Evolutionary conservation across 805 yeast genomes (phyloP), one percentile per base, ranked within the genome.

Genomic region (Candida corydali): DNA sequence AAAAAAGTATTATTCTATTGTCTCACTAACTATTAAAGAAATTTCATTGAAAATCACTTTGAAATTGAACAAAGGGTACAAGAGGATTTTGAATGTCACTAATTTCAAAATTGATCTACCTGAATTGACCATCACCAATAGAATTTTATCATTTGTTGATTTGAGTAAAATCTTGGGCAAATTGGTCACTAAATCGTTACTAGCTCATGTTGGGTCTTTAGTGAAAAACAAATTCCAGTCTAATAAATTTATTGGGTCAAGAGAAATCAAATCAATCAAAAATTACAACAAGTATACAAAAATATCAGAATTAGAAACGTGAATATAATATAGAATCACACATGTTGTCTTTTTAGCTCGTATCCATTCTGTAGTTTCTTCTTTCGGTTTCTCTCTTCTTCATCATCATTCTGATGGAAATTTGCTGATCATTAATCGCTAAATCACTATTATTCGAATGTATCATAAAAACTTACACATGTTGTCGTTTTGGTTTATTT

Each of bases 1-100:
- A 0, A 75, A 85, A 18, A 76, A 75, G 39, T 86, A 76, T 52
- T 68, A 84, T 56, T 81, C 85, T 46, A 76, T 89, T 41, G 75
- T 78, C 17, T 62, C 74, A 11, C 68, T 91, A 43, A 64, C 61
- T 22, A 33, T 59, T 3, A 41, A 48, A 19, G 51, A 63, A 1
- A 48, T 60, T 16, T 46, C 57, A 6, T 41, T 68, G 17, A 47
- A 48, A 55, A 55, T 67, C 9, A 65, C 73, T 1, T 52, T 68
- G 23, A 60, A 54, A 35, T 47, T 62, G 39, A 49, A 50, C 25
- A 54, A 49, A 18, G 73, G 73, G 0, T 50, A 54, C 32, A 57
- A 49, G 39, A 46, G 63, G 27, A 39, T 62, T 31, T 52, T 68
- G 38, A 68, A 66, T 41, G 72, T 68, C 8, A 54, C 59, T 15